Evolutionary conservation across 2,329 filamentous ascomycete genomes (phyloP).

Genomic region (Apiospora phragmitis): DNA sequence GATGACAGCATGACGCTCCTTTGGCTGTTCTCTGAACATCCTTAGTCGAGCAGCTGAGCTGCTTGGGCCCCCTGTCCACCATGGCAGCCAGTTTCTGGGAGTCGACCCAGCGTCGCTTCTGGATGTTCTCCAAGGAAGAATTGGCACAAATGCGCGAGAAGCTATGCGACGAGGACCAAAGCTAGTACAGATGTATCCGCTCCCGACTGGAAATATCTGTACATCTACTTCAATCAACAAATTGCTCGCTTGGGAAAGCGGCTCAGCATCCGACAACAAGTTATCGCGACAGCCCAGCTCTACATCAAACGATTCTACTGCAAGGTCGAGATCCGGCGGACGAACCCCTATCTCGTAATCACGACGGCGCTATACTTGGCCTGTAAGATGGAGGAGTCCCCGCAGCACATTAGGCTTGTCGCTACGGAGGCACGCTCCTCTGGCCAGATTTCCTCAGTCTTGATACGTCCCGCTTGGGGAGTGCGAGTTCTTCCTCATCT

Average conservation of each 20-base stretch:
- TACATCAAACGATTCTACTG: constrained; percentile 95
- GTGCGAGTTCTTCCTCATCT: constrained; percentile 91
- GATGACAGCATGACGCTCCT: background rate
- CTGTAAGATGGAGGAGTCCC: constrained; percentile 97
- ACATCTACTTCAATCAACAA: constrained; percentile 90
- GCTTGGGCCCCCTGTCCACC: background rate
- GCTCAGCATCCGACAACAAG: constrained; percentile 83
- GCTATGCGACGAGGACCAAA: constrained; percentile 75
- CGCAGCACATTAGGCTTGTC: constrained; percentile 91
- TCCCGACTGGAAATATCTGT: constrained; percentile 78
- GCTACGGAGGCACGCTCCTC: constrained; percentile 82
- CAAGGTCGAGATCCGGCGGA: constrained; percentile 85
- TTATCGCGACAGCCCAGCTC: constrained; percentile 88
- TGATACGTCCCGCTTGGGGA: constrained; percentile 83
- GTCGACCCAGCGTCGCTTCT: constrained; percentile 85
- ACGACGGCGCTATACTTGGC: constrained; percentile 94
- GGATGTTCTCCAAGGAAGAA: constrained; percentile 85
- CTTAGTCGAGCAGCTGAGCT: constrained; percentile 4
- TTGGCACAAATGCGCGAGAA: constrained; percentile 73
- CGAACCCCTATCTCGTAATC: constrained; percentile 89
- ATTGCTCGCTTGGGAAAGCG: constrained; percentile 82
- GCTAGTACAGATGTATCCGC: constrained; percentile 74
- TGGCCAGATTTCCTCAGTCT: constrained; percentile 78
- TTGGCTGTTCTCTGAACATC: background rate
- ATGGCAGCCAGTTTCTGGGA: constrained; percentile 99